Base-by-base conservation (phyloP, 371 early-diverging fungal species). In the Zopfochytrium polystomum region DNA sequence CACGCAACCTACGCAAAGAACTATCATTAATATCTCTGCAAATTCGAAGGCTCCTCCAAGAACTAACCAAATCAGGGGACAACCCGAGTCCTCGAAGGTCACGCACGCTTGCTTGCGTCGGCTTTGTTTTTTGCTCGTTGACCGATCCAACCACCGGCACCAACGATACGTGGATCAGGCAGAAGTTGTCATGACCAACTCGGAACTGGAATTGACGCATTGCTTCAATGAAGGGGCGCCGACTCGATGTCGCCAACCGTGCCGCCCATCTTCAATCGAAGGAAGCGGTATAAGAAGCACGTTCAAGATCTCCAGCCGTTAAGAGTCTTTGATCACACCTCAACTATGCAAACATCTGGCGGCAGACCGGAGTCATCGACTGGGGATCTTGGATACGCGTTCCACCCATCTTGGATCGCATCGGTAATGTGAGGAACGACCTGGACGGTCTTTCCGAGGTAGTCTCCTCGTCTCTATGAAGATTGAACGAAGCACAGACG, bases 181-280 rank as follows among this genome's bases (percentile, higher is more conserved):
- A 89, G 71, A 98, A 98, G 84, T 98, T 96, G 43, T 93, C 93
- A 65, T 87, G 88, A n/a, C 96, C 98, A 20, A 97, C 96, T 63
- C 96, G 91, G 84, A 91, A 92, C 72, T 96, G 93, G 86, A 99
- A 95, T 76, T 98, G 99, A 68, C 98, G 89, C 90, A 99, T 91
- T 44, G 99, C 98, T 78, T 99, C 99, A 59, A 98, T 88, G 71
- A 97, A 98, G 43, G 98, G n/a, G 97, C 52, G 94, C 95, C 9
- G 96, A 95, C 79, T 99, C 99, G 68, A 95, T 94, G 75, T 99
- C 99, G 67, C 99, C 99, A 6, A 99, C 95, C 31, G 99, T 96
- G 54, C 99, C 99, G 62, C 99, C 99, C 35, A 99, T 82, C 80
- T 79, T 44, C 1, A 35, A 13, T 29, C 6, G 35, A 3, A 15